Evolutionary conservation across 2,329 filamentous ascomycete genomes (phyloP).

Genomic region (Nothophaeocryptopus gaeumannii): DNA sequence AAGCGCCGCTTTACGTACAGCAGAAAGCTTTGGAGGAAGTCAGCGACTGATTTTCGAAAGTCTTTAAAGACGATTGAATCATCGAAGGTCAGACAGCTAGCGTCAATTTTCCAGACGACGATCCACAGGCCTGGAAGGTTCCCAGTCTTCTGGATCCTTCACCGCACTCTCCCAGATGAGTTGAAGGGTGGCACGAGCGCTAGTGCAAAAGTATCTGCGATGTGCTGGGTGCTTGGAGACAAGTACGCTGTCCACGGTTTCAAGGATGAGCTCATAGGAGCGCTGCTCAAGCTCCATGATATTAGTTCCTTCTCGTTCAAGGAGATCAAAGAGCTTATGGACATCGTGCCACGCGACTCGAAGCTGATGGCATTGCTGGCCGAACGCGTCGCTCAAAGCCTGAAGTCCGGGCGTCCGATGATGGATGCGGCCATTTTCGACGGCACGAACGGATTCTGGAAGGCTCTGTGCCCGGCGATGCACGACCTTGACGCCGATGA

Average conservation of each 20-base stretch:
- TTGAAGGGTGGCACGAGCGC: not conserved
- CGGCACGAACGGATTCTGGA: not conserved
- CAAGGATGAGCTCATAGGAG: constrained; percentile 6
- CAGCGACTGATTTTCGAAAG: constrained; percentile 1
- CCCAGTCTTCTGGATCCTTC: constrained; percentile 11
- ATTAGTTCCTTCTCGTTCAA: not conserved
- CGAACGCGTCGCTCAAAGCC: not conserved
- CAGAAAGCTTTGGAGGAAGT: constrained; percentile 2
- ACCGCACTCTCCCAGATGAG: not conserved
- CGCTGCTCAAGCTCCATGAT: not conserved
- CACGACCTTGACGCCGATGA: not conserved
- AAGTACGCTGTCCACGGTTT: constrained; percentile 9
- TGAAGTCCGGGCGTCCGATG: too few relatives aligned
- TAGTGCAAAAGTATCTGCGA: not conserved
- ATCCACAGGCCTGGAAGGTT: constrained; percentile 7
- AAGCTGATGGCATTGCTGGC: not conserved
- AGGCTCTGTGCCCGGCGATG: not conserved
- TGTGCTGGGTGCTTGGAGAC: constrained; percentile 14
- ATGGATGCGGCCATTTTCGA: not conserved
- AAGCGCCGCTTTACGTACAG: not conserved
- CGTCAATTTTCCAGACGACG: constrained; percentile 8
- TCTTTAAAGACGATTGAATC: not conserved
- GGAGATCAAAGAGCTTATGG: not conserved
- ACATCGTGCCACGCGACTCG: not conserved
- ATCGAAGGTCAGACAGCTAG: not conserved